These are phyloP conservation scores for Ogataea nitratoaversa DNA, from an alignment of 805 yeast genomes.

Conservation along the genomic window DNA sequence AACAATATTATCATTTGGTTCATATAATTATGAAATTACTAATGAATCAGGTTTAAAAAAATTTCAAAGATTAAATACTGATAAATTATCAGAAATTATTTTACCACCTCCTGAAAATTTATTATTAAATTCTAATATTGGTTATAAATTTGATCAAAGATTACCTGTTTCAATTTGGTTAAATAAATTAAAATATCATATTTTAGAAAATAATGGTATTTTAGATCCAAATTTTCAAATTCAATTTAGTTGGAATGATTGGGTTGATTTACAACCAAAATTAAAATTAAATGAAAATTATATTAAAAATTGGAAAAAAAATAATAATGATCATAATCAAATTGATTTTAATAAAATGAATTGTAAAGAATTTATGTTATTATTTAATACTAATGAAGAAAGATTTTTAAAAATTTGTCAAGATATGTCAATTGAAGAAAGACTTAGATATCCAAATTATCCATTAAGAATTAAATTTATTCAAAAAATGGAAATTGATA, in stretches of 20 bases:
- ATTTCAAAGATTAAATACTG: conserved; percentile 11
- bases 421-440: conserved; percentile 12
- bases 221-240: conserved; percentile 22
- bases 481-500: conserved; percentile 13
- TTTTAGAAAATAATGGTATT: conserved; percentile 14
- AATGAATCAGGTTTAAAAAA: conserved; percentile 11
- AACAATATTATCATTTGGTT: conserved; percentile 7
- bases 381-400: conserved; percentile 11
- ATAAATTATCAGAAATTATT: conserved; percentile 44
- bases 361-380: conserved; percentile 16
- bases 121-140: not conserved
- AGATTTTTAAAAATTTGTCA: conserved; percentile 5
- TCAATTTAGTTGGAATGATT: conserved; percentile 33
- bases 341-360: conserved; percentile 8
- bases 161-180: conserved; percentile 30
- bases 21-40: conserved; percentile 9
- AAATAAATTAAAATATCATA: conserved; percentile 11
- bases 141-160: conserved; percentile 28
- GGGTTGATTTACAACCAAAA: conserved; percentile 25
- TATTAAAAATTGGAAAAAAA: conserved; percentile 7
- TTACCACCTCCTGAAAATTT: conserved; percentile 48
- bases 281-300: conserved; percentile 10
- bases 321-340: conserved; percentile 4
- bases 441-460: conserved; percentile 6
- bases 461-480: conserved; percentile 20